These are phyloP conservation scores for Beauveria bassiana DNA, from an alignment of 2,329 filamentous ascomycete genomes.

Conservation along the genomic window DNA sequence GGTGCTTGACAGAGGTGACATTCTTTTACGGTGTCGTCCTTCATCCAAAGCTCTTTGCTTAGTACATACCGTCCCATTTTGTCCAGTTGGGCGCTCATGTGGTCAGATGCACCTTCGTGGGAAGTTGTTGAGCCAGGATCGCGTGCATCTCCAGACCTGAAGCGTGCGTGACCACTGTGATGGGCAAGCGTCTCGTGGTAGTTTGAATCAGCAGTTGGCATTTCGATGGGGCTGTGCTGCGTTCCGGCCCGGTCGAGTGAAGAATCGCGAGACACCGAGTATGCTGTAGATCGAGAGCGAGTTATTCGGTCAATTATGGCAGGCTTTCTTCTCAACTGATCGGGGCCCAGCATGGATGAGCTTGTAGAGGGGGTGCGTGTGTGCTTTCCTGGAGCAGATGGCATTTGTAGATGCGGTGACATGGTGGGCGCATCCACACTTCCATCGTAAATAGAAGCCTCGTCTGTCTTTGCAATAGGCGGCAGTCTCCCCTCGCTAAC, in stretches of 20 bases:
- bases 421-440: slow-evolving; percentile 31
- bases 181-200: slow-evolving; percentile 49
- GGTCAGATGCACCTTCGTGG: slow-evolving; percentile 47
- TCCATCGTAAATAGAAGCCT: slow-evolving; percentile 37
- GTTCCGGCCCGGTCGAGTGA: slow-evolving; percentile 47
- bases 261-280: slow-evolving; percentile 46
- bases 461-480: slow-evolving; percentile 32
- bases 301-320: slow-evolving; percentile 50
- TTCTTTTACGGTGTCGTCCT: slow-evolving; percentile 94
- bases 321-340: slow-evolving; percentile 36
- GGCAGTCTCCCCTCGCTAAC: slow-evolving; percentile 27
- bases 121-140: slow-evolving; percentile 51
- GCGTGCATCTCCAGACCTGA: slow-evolving; percentile 37
- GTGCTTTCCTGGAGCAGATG: slow-evolving; percentile 28
- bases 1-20: slow-evolving; percentile 87
- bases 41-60: slow-evolving; percentile 98
- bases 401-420: slow-evolving; percentile 16
- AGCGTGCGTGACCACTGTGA: slow-evolving; percentile 36
- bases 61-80: slow-evolving; percentile 80
- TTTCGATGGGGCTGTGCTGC: slow-evolving; percentile 49
- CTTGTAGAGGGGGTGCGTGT: slow-evolving; percentile 26
- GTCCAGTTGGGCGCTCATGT: slow-evolving; percentile 53
- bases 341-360: slow-evolving; percentile 29
- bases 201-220: slow-evolving; percentile 50
- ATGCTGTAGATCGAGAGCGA: slow-evolving; percentile 34